A percentile compares a stretch with the other conserved stretches of the same genome.
These are phyloP conservation scores for Chrysophaeum taylorii DNA, from an alignment of 352 stramenopile genomes.

Conservation along the genomic window DNA sequence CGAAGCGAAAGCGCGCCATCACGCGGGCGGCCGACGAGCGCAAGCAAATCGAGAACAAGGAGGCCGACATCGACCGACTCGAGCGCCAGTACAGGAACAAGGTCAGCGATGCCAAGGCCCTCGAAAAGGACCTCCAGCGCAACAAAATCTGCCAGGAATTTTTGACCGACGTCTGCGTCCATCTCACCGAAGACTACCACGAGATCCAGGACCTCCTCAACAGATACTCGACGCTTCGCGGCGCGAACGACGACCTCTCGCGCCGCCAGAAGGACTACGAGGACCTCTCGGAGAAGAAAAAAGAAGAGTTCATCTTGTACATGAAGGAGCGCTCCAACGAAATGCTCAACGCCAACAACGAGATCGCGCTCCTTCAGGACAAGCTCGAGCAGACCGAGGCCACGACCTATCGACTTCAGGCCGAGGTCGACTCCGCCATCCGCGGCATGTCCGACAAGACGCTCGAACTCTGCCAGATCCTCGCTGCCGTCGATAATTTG, in stretches of 20 bases:
- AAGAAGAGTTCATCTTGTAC: conserved; percentile 61
- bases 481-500: conserved; percentile 55
- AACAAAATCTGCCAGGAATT: conserved; percentile 56
- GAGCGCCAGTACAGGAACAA: conserved; percentile 27
- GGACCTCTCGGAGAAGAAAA: conserved; percentile 66
- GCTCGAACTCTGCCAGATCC: conserved; percentile 71
- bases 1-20: conserved; percentile 77
- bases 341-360: conserved; percentile 80
- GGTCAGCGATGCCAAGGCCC: conserved; percentile 14
- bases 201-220: conserved; percentile 79
- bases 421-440: conserved; percentile 70
- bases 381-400: conserved; percentile 57
- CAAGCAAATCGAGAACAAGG: conserved; percentile 73
- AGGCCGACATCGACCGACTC: conserved; percentile 48
- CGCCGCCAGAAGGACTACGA: conserved; percentile 53
- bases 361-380: conserved; percentile 67
- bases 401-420: conserved; percentile 58
- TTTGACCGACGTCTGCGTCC: conserved; percentile 71
- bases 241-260: conserved; percentile 78
- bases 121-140: conserved; percentile 13
- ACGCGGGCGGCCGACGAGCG: conserved; percentile 77
- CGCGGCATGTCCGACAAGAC: conserved; percentile 73
- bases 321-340: conserved; percentile 77
- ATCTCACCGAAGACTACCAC: conserved; percentile 73
- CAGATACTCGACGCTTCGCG: conserved; percentile 74